Base-by-base conservation (phyloP, 345 rosid genomes). In the Salix caprea region DNA sequence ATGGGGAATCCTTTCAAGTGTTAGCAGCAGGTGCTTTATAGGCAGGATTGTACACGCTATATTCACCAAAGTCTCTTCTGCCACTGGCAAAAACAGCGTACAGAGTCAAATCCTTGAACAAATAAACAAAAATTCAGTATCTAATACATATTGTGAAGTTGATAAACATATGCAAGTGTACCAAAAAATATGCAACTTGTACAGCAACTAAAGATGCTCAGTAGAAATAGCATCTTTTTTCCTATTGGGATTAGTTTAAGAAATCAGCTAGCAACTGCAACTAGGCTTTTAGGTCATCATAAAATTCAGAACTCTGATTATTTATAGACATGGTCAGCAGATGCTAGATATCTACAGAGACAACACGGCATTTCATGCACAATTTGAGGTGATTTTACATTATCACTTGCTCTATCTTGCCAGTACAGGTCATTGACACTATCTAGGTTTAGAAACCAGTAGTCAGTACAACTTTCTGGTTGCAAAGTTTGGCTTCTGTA, bases 1-100 rank as follows among this genome's bases (percentile, higher is more conserved):
- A 24, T 50, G 73, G 37, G 13, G 54, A 68, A 10, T 36, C 32
- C 7, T 5, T 14, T 40, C 7, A 30, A 7, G 6, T 50, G 62
- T 19, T 3, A 6, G 50, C 73, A 42, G 30, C 72, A 23, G 71
- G 79, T 46, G 73, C 69, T 75, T 81, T 88, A 81, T 87, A 91
- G 40, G 84, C 76, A 50, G 92, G 93, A 82, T 90, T 91, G 86
- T 89, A 96, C 34, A 93, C 96, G 65, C 98, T 96, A 88, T 86
- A 93, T 64, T 96, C 97, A 1, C 97, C 97, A 30, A 93, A 95
- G 19, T 92, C 97, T 84, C 98, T 91, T 78, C 87, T 92, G 56
- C 98, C 97, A 83, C 99, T 93, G 88, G 72, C 78, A 84, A 90
- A 87, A 86, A 83, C 77, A 84, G 67, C 46, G 78, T 66, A 32